These are phyloP conservation scores for Sechiopsis laciniata DNA, from an alignment of 306 rosid genomes.

Conservation along the genomic window DNA sequence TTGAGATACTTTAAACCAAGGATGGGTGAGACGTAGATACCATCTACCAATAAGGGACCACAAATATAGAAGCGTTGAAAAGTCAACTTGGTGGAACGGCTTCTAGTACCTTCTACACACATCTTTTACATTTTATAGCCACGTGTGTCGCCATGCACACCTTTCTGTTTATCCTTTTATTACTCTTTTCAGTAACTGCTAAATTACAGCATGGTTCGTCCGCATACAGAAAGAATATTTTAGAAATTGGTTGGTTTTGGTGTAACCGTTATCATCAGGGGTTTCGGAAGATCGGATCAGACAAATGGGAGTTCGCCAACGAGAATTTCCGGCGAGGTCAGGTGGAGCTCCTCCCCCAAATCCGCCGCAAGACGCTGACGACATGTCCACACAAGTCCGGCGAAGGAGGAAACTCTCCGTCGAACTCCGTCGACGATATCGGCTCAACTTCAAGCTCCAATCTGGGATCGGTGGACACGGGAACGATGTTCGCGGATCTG, in stretches of 20 bases:
- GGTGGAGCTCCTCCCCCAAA: conserved; percentile 50
- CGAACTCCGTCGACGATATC: conserved; percentile 65
- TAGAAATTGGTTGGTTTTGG: neutral
- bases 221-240: neutral
- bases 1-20: neutral
- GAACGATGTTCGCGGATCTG: conserved; percentile 29
- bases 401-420: conserved; percentile 25
- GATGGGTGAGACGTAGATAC: neutral
- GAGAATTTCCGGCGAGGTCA: conserved; percentile 66
- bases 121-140: neutral
- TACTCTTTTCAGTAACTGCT: no score
- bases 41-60: neutral
- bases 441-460: conserved; percentile 72
- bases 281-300: conserved; percentile 73
- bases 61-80: neutral
- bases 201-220: neutral
- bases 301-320: conserved; percentile 96
- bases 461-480: conserved; percentile 57
- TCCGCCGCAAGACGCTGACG: conserved; percentile 53
- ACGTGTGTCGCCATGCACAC: neutral
- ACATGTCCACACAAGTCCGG: conserved; percentile 26
- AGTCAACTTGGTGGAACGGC: neutral
- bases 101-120: neutral
- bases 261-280: conserved; percentile 38
- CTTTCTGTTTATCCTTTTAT: neutral